These are phyloP conservation scores for Beauveria sp. DNA, from an alignment of 2,329 filamentous ascomycete species.

Conservation along the genomic window DNA sequence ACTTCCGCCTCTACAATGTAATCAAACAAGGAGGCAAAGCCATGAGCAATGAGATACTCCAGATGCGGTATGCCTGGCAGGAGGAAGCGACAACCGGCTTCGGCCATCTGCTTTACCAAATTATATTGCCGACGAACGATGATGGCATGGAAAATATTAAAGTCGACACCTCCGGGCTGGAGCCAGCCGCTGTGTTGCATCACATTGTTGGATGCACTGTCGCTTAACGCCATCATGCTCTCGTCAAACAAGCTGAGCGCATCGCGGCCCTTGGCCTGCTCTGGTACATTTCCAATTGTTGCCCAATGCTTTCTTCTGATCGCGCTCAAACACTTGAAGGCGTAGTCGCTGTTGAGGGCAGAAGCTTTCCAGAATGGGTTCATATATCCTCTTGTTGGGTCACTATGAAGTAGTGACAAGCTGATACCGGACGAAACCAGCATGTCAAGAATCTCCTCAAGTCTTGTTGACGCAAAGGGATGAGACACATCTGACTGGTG, in stretches of 20 bases:
- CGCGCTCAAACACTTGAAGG: not conserved
- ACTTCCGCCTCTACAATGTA: not conserved
- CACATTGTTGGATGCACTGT: not conserved
- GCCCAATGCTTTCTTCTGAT: not conserved
- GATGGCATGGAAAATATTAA: not conserved
- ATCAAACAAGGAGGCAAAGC: not conserved
- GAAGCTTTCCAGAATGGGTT: not conserved
- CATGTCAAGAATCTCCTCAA: slow-evolving; percentile 4
- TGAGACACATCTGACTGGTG: not conserved
- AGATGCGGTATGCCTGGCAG: not conserved
- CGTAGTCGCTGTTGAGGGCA: not conserved
- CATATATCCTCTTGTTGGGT: not conserved
- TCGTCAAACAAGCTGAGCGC: not conserved
- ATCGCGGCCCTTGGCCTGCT: not conserved
- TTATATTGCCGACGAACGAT: slow-evolving; percentile 2
- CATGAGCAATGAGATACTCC: not conserved
- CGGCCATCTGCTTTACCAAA: not conserved
- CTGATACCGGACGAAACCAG: not conserved
- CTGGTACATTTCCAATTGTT: too few relatives aligned
- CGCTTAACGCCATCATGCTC: not conserved
- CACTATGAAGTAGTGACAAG: not conserved
- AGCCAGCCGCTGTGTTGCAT: not conserved
- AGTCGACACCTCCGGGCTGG: not conserved
- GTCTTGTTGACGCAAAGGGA: not conserved
- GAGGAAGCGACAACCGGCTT: not conserved